phyloP scores from a whole-genome alignment of 2,329 filamentous ascomycete genomes.

The Fusarium sp. region DNA sequence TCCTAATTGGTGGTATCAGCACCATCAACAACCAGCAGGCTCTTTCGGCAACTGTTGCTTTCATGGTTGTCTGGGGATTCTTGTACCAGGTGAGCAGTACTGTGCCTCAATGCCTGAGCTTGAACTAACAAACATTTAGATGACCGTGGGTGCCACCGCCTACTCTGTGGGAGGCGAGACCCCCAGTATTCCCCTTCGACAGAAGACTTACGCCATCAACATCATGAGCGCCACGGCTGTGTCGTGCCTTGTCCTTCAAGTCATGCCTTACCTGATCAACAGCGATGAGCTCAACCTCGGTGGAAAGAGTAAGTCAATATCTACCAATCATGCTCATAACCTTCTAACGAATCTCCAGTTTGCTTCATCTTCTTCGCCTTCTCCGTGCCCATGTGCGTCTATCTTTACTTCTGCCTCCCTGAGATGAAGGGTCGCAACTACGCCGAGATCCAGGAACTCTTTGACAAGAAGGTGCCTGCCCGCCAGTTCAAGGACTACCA shows the following conservation, averaged over 20 bases:
- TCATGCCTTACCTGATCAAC: conserved; percentile 47
- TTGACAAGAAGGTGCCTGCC: conserved; percentile 23
- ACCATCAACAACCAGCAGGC: conserved; percentile 36
- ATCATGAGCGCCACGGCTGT: conserved; percentile 47
- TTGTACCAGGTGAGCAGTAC: conserved; percentile 39
- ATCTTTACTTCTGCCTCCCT: conserved; percentile 53
- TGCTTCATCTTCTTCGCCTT: conserved; percentile 49
- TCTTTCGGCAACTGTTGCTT: conserved; percentile 43
- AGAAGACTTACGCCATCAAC: conserved; percentile 51
- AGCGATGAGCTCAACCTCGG: conserved; percentile 46
- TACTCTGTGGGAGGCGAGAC: conserved; percentile 48
- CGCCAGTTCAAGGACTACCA: conserved; percentile 25
- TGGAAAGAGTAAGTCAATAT: conserved; percentile 39
- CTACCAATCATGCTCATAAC: fast-evolving
- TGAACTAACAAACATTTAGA: conserved; percentile 6
- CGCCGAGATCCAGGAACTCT: conserved; percentile 32
- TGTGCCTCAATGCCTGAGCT: neutral
- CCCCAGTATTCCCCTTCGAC: conserved; percentile 44
- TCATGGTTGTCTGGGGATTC: conserved; percentile 46
- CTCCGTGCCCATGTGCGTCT: conserved; percentile 48
- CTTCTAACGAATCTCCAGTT: conserved; percentile 14
- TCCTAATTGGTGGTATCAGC: conserved; percentile 48
- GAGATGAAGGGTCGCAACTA: conserved; percentile 45
- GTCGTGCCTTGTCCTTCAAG: conserved; percentile 46
- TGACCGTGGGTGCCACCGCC: conserved; percentile 45